phyloP scores from a whole-genome alignment of 441 rosid species.

The Eutrema salsugineum region DNA sequence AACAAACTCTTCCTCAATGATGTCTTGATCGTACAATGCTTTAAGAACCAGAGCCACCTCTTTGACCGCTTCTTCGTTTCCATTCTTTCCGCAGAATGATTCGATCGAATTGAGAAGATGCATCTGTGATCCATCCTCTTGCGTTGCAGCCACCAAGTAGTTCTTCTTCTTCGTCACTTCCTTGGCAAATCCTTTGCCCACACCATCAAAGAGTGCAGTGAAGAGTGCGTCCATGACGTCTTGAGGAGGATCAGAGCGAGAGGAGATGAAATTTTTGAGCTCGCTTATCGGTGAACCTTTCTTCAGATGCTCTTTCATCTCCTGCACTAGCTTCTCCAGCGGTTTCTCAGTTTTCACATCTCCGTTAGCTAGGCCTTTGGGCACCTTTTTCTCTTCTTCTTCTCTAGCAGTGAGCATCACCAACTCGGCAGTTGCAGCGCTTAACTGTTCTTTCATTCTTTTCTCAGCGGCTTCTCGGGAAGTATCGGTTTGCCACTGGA shows the following conservation, averaged over 20 bases:
- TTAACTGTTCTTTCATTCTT: constrained; percentile 81
- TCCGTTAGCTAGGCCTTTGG: background rate
- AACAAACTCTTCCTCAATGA: constrained; percentile 71
- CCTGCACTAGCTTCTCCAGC: constrained; percentile 31
- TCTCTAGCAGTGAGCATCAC: constrained; percentile 68
- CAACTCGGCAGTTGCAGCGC: constrained; percentile 84
- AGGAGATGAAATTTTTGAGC: constrained; percentile 44
- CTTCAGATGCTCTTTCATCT: constrained; percentile 47
- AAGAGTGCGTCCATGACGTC: constrained; percentile 58
- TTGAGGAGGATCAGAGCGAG: constrained; percentile 50
- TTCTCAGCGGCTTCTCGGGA: constrained; percentile 79
- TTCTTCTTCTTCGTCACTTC: constrained; percentile 69
- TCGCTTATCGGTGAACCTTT: constrained; percentile 47
- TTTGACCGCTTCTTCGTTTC: constrained; percentile 42
- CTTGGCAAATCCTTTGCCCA: constrained; percentile 54
- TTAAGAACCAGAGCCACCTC: constrained; percentile 72
- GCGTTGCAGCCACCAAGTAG: constrained; percentile 48
- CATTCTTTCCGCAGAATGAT: constrained; percentile 42
- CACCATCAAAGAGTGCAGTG: constrained; percentile 51
- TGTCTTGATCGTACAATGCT: constrained; percentile 60
- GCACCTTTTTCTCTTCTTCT: constrained; percentile 39
- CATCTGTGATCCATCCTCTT: constrained; percentile 52
- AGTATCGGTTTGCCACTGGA: constrained; percentile 89
- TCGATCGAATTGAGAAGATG: constrained; percentile 48
- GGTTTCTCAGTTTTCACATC: constrained; percentile 8